phyloP scores from a whole-genome alignment of 257 asterid genomes.

The Solanum bulbocastanum region DNA sequence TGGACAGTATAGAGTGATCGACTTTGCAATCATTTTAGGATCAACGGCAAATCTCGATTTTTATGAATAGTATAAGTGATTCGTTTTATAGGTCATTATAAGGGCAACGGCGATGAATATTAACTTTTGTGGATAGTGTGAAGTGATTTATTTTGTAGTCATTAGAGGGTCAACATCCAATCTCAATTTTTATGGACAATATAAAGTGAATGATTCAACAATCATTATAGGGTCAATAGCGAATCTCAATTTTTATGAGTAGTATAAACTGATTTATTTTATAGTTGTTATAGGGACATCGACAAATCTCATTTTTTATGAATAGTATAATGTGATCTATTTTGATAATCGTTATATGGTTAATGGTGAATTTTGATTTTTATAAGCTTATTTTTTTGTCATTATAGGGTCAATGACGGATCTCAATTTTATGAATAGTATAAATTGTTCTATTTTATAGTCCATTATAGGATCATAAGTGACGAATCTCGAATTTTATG shows the following conservation, averaged over 20 bases:
- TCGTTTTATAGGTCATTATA: too few relatives aligned
- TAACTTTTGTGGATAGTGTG: too few relatives aligned
- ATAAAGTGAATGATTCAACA: too few relatives aligned
- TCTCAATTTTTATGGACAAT: neutral
- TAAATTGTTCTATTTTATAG: neutral
- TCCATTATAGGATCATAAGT: too few relatives aligned
- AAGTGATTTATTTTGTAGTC: neutral
- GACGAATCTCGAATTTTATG: too few relatives aligned
- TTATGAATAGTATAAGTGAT: too few relatives aligned
- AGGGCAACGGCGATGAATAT: too few relatives aligned
- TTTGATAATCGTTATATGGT: neutral
- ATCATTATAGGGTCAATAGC: neutral
- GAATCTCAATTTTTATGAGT: neutral
- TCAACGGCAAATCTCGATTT: neutral
- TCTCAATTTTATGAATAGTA: neutral
- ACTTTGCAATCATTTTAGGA: neutral
- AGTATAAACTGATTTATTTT: neutral
- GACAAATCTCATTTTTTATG: neutral
- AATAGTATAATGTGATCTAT: neutral
- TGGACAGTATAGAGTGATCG: too few relatives aligned
- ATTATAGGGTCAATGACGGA: neutral
- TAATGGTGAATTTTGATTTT: neutral
- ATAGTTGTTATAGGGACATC: neutral
- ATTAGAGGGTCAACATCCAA: neutral
- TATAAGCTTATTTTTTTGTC: neutral